Evolutionary conservation across 768 basidiomycete species (phyloP).

Genomic region (Trametes sanguinea): DNA sequence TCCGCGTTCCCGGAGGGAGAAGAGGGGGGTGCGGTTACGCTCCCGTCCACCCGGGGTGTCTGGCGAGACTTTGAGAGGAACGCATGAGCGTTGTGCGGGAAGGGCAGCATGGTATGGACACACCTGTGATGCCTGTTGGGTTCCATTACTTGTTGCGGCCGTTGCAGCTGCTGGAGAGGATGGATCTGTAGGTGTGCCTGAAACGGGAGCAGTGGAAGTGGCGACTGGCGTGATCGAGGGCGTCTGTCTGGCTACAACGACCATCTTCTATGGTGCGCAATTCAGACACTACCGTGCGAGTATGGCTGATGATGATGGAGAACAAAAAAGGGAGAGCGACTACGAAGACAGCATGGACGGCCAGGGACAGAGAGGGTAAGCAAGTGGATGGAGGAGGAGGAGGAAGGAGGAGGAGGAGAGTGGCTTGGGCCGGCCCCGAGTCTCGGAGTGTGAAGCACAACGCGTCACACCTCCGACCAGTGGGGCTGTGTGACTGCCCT

Average conservation of each 20-base stretch:
- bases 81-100: not conserved
- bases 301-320: not conserved
- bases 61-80: not conserved
- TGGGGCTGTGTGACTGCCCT: too few species aligned
- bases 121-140: not conserved
- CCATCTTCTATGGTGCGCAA: not conserved
- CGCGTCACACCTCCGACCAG: too few species aligned
- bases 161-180: not conserved
- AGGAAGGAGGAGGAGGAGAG: too few species aligned
- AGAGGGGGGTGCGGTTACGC: not conserved
- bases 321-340: not conserved
- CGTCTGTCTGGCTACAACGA: slow-evolving; percentile 14
- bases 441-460: slow-evolving; percentile 2
- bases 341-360: not conserved
- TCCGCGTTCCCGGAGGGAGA: not conserved
- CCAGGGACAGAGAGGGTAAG: too few species aligned
- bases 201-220: not conserved
- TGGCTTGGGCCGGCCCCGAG: not conserved
- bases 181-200: not conserved
- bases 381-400: too few species aligned
- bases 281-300: too few species aligned
- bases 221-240: slow-evolving; percentile 6
- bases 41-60: slow-evolving; percentile 1
- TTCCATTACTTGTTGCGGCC: not conserved
- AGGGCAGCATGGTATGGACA: not conserved